These are phyloP conservation scores for Pseudonitzschia multiseries DNA, from an alignment of 108 stramenopile genomes.

Conservation along the genomic window DNA sequence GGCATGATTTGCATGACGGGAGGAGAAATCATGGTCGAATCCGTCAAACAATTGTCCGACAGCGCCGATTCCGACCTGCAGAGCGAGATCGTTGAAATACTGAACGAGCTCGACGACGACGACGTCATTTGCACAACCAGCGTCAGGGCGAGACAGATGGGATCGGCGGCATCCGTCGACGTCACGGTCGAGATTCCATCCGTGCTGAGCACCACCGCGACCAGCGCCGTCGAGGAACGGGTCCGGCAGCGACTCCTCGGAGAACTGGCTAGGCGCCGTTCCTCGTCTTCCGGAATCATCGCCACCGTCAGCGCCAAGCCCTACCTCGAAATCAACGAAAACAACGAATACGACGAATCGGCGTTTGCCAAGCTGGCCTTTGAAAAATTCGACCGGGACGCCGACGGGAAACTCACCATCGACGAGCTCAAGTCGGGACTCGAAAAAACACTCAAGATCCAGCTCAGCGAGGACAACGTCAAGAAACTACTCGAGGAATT, in stretches of 20 bases:
- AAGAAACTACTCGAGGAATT: constrained; percentile 3
- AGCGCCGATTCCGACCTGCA: constrained; percentile 61
- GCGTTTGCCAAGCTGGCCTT: constrained; percentile 1
- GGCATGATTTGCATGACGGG: constrained; percentile 95
- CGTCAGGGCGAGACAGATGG: constrained; percentile 74
- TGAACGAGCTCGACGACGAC: constrained; percentile 31
- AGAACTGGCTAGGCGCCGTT: neutral
- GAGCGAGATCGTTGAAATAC: constrained; percentile 33
- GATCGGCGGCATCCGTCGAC: constrained; percentile 70
- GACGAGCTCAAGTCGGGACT: constrained; percentile 11
- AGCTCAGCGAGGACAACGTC: constrained; percentile 1
- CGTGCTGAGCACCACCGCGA: constrained; percentile 59
- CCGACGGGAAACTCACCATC: constrained; percentile 3
- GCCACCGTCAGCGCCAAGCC: constrained; percentile 27
- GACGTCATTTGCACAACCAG: constrained; percentile 56
- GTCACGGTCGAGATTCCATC: constrained; percentile 47
- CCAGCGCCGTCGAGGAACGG: constrained; percentile 69
- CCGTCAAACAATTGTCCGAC: constrained; percentile 86
- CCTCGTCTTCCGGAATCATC: neutral
- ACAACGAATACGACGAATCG: constrained; percentile 8
- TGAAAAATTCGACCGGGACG: constrained; percentile 9
- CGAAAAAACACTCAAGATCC: constrained; percentile 9
- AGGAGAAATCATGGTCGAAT: constrained; percentile 80
- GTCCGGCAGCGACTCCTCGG: constrained; percentile 24
- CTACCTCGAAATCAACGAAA: constrained; percentile 11